A percentile compares a stretch with the other conserved stretches of the same genome.
Evolutionary conservation across 2,329 filamentous ascomycete species (phyloP).

Genomic region (Colletotrichum gloeosporioides): DNA sequence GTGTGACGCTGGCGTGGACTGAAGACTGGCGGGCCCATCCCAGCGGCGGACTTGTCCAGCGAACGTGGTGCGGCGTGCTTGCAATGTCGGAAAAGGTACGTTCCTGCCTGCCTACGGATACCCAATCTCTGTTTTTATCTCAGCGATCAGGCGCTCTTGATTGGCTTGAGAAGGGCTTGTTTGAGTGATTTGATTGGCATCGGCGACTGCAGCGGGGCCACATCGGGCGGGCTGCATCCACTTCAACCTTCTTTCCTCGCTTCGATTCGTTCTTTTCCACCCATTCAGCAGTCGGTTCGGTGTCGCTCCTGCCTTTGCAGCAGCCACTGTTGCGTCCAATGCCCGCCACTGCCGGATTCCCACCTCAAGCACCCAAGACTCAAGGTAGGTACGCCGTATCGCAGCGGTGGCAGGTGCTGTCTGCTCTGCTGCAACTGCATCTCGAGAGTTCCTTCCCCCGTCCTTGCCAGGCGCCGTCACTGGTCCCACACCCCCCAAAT

Average conservation of each 20-base stretch:
- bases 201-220: not conserved
- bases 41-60: not conserved
- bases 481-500: constrained; percentile 11
- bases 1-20: not conserved
- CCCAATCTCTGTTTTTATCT: not conserved
- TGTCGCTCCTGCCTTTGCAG: not conserved
- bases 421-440: not conserved
- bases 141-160: not conserved
- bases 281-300: not conserved
- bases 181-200: not conserved
- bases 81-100: not conserved
- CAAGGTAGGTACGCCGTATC: not conserved
- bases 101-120: not conserved
- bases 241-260: constrained; percentile 20
- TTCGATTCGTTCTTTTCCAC: constrained; percentile 9
- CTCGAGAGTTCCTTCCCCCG: not conserved
- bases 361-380: not conserved
- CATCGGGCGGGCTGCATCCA: not conserved
- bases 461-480: not conserved
- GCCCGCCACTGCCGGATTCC: not conserved
- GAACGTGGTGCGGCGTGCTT: not conserved
- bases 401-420: not conserved
- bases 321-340: not conserved
- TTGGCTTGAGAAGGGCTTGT: not conserved
- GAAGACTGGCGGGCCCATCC: not conserved